phyloP scores from a whole-genome alignment of 2,329 filamentous ascomycete genomes.

The Rhexocercosporidium sp. region DNA sequence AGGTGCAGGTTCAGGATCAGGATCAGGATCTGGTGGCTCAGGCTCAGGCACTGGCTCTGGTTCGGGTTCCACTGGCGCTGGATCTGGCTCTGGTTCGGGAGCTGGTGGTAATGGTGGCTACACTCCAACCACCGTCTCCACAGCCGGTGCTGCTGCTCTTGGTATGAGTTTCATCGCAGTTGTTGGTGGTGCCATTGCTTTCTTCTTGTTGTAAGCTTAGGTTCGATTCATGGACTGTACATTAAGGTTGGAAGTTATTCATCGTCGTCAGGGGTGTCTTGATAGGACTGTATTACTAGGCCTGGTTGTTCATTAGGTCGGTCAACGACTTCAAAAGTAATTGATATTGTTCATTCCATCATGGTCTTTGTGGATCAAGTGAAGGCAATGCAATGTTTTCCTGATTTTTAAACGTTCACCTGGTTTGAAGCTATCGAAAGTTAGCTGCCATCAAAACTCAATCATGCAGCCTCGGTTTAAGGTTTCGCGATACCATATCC shows the following conservation, averaged over 20 bases:
- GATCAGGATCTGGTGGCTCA: background rate
- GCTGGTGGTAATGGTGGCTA: background rate
- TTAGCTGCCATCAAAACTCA: background rate
- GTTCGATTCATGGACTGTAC: background rate
- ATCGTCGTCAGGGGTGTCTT: background rate
- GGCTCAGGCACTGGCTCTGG: background rate
- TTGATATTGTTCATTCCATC: background rate
- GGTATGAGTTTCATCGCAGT: slow-evolving; percentile 30
- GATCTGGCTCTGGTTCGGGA: background rate
- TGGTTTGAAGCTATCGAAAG: background rate
- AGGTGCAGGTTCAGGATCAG: slow-evolving; percentile 4
- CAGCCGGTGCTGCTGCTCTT: slow-evolving; percentile 22
- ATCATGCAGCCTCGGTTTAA: background rate
- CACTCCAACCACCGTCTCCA: slow-evolving; percentile 17
- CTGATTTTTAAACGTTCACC: too few species aligned
- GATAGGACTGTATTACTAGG: background rate
- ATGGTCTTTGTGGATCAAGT: background rate
- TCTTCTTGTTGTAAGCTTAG: slow-evolving; percentile 21
- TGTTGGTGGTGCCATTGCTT: slow-evolving; percentile 27
- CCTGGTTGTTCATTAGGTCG: background rate
- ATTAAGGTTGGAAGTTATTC: background rate
- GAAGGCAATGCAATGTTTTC: too few species aligned
- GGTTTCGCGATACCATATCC: background rate
- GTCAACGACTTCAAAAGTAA: background rate
- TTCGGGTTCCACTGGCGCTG: background rate